These are phyloP conservation scores for Rubroboletus satanas DNA, from an alignment of 768 basidiomycete species.

Conservation along the genomic window DNA sequence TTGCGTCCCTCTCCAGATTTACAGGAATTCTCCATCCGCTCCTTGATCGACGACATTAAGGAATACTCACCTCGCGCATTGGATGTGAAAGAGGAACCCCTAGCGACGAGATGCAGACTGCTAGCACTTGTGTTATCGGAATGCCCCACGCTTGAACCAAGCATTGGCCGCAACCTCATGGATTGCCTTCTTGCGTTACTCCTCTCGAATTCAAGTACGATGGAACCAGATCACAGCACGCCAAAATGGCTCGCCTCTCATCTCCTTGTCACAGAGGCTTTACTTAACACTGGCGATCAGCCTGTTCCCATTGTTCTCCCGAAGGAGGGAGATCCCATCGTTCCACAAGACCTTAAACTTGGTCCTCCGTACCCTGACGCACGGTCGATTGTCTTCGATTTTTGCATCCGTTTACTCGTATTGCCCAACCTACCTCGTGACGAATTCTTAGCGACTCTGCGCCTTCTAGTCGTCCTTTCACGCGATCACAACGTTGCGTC, in stretches of 20 bases:
- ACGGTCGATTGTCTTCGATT: constrained; percentile 66
- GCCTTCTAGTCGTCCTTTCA: constrained; percentile 82
- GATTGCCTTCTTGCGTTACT: constrained; percentile 65
- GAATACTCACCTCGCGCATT: constrained; percentile 60
- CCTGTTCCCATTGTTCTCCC: constrained; percentile 63
- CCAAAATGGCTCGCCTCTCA: constrained; percentile 89
- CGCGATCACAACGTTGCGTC: constrained; percentile 61
- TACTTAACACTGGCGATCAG: constrained; percentile 74
- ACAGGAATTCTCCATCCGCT: constrained; percentile 61
- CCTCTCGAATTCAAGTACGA: constrained; percentile 49
- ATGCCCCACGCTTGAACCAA: constrained; percentile 54
- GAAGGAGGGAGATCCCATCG: constrained; percentile 64
- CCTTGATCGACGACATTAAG: constrained; percentile 76
- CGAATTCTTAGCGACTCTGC: constrained; percentile 75
- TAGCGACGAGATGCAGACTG: constrained; percentile 80
- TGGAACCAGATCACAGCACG: constrained; percentile 48
- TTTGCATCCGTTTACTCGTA: constrained; percentile 67
- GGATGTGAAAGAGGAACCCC: constrained; percentile 68
- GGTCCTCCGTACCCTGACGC: constrained; percentile 64
- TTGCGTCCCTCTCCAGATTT: constrained; percentile 56
- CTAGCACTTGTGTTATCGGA: constrained; percentile 82
- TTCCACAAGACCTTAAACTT: constrained; percentile 44
- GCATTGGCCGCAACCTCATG: constrained; percentile 59
- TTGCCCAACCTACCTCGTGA: constrained; percentile 66
- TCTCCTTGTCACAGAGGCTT: constrained; percentile 79